Percentiles rank a stretch among this genome's conserved stretches.
phyloP scores from a whole-genome alignment of 148 eudicot genomes.

The Rhododendron griersonianum region DNA sequence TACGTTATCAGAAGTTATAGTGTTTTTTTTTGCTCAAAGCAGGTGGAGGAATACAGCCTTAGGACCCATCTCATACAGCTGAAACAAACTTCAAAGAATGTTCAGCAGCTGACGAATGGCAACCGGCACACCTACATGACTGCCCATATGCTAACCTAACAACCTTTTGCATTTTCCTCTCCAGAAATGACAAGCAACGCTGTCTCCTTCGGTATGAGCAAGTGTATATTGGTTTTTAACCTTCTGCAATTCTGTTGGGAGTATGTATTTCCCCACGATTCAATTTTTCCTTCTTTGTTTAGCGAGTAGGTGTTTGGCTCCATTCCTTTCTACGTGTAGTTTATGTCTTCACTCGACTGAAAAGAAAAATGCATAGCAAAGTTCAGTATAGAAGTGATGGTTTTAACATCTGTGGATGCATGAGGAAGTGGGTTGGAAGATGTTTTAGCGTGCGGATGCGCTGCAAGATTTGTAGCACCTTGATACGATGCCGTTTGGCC shows the following conservation, averaged over 20 bases:
- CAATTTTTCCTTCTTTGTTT: background rate
- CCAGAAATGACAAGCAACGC: background rate
- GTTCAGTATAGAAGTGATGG: constrained; percentile 4
- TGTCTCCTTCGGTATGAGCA: constrained; percentile 15
- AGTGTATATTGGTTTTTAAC: constrained; percentile 20
- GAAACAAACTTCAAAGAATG: constrained; percentile 41
- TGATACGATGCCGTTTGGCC: background rate
- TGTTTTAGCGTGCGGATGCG: background rate
- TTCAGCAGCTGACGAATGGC: constrained; percentile 13
- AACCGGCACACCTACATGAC: constrained; percentile 12
- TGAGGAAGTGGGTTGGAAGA: background rate
- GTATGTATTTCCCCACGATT: constrained; percentile 7
- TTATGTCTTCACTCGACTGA: constrained; percentile 12
- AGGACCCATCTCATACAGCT: constrained; percentile 64
- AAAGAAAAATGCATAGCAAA: constrained; percentile 28
- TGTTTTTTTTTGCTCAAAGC: constrained; percentile 6
- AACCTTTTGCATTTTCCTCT: constrained; percentile 9
- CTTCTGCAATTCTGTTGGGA: constrained; percentile 5
- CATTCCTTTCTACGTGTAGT: constrained; percentile 27
- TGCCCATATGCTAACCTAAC: constrained; percentile 28
- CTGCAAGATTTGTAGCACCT: background rate
- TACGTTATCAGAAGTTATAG: background rate
- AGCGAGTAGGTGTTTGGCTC: constrained; percentile 9
- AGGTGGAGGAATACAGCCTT: constrained; percentile 69
- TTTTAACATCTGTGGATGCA: background rate